Evolutionary conservation across 148 eudicot genomes (phyloP), one percentile per base, ranked within the genome.

Genomic region (Gaultheria prostrata): DNA sequence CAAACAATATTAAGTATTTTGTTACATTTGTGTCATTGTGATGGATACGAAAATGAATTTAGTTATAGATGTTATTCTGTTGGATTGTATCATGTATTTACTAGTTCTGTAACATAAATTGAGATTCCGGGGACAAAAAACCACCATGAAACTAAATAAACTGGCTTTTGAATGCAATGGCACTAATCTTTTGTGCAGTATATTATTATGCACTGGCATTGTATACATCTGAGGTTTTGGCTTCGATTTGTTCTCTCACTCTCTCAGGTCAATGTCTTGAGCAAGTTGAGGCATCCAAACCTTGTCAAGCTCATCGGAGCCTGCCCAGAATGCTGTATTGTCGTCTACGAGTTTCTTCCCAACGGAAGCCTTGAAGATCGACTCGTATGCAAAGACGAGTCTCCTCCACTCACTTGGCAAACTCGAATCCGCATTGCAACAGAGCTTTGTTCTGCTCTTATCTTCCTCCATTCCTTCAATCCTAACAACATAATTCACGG

Each of bases 321-420:
- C 84, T 96, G 99, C 85, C 92, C 91, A 0, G 95, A 93, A 83
- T 88, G 88, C 3, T 90, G 89, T 86, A 84, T 93, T 46, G 91
- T 96, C 17, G 78, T 96, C 51, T 96, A 96, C 20, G 99, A 96
- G 88, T 96, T 90, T 85, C 93, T 92, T 80, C 89, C 93, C 0
- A 90, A 93, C 18, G 99, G 99, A 88, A 93, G 95, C 92, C 97
- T 97, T 28, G 99, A 94, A 82, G 99, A 96, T 81, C 91, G 98
- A 39, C 93, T 96, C 21, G 65, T 14, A 75, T 94, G 98, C 89
- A 93, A 87, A 83, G 89, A 91, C 85, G 91, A 94, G 79, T 85
- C 89, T 63, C 89, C 95, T 33, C 95, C 99, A 3, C 86, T 97
- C 54, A 87, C 98, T 28, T 94, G 97, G 98, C 92, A 93, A 89